phyloP scores from a whole-genome alignment of 805 yeast genomes.

The Sungouiozyma ichnusensis region DNA sequence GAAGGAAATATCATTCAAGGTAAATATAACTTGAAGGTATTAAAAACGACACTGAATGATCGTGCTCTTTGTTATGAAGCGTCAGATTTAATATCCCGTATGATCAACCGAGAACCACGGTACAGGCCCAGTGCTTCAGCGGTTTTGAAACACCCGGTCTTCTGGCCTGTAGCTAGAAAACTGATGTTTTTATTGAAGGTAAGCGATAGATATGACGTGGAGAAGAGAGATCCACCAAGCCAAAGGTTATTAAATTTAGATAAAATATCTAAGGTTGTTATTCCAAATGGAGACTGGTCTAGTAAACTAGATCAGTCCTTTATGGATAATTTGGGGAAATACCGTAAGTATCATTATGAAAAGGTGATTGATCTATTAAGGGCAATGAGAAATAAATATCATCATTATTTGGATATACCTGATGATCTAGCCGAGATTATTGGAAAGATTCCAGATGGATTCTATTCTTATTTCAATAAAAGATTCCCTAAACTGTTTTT shows the following conservation, averaged over 20 bases:
- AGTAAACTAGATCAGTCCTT: slow-evolving; percentile 57
- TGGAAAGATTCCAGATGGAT: slow-evolving; percentile 79
- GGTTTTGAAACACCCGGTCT: slow-evolving; percentile 76
- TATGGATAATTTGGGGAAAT: slow-evolving; percentile 78
- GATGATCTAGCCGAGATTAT: slow-evolving; percentile 48
- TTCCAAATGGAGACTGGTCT: slow-evolving; percentile 70
- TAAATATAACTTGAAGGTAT: slow-evolving; percentile 38
- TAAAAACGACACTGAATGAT: slow-evolving; percentile 24
- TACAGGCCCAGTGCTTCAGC: slow-evolving; percentile 58
- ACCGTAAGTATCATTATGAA: slow-evolving; percentile 73
- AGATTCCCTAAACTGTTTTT: slow-evolving; percentile 73
- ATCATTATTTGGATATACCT: slow-evolving; percentile 88
- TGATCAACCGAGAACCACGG: slow-evolving; percentile 62
- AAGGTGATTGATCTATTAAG: slow-evolving; percentile 78
- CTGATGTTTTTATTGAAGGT: slow-evolving; percentile 77
- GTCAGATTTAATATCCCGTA: slow-evolving; percentile 53
- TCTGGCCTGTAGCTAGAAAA: slow-evolving; percentile 69
- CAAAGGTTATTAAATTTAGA: slow-evolving; percentile 48
- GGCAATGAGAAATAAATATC: slow-evolving; percentile 86
- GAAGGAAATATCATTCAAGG: slow-evolving; percentile 82
- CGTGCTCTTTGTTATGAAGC: slow-evolving; percentile 44
- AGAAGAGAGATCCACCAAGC: slow-evolving; percentile 70
- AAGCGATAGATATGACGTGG: slow-evolving; percentile 85
- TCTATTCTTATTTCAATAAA: slow-evolving; percentile 60
- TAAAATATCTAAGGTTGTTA: slow-evolving; percentile 36